Evolutionary conservation across 805 yeast species (phyloP).

Genomic region (Candida incommunis): DNA sequence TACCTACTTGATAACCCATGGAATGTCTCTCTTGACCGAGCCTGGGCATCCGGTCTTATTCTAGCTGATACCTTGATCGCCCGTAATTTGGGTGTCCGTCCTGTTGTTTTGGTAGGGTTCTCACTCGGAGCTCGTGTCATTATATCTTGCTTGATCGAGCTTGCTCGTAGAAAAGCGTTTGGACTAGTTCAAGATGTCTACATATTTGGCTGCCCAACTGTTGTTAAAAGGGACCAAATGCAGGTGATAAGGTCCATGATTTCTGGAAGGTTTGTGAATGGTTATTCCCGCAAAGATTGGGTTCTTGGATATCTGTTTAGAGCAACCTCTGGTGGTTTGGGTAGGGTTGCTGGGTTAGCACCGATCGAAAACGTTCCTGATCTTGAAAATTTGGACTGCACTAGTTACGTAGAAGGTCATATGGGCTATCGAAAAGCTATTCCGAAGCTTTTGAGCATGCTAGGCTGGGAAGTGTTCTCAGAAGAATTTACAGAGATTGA

Average conservation of each 20-base stretch:
- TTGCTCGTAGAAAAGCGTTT: conserved; percentile 71
- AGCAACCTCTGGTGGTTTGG: conserved; percentile 90
- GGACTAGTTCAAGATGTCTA: conserved; percentile 85
- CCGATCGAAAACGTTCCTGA: conserved; percentile 42
- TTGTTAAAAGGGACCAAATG: conserved; percentile 63
- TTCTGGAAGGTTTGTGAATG: conserved; percentile 80
- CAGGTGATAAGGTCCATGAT: conserved; percentile 72
- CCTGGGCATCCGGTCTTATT: conserved; percentile 89
- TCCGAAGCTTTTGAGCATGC: conserved; percentile 56
- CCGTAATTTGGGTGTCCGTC: conserved; percentile 82
- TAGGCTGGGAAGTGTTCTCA: conserved; percentile 70
- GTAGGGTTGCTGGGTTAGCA: conserved; percentile 82
- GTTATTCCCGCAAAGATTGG: conserved; percentile 90
- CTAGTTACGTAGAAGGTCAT: conserved; percentile 82
- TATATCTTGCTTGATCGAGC: conserved; percentile 74
- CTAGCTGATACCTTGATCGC: conserved; percentile 82
- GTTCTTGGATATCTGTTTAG: conserved; percentile 86
- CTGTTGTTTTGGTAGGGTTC: conserved; percentile 85
- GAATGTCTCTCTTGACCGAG: conserved; percentile 93
- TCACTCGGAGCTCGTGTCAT: conserved; percentile 88
- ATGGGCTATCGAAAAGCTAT: conserved; percentile 94
- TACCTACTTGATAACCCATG: conserved; percentile 92
- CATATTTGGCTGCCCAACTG: conserved; percentile 78
- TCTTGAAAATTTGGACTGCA: conserved; percentile 76
- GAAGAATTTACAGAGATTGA: conserved; percentile 94